These are phyloP conservation scores for Trypethelium eluteriae DNA, from an alignment of 495 filamentous ascomycete genomes.

Conservation along the genomic window DNA sequence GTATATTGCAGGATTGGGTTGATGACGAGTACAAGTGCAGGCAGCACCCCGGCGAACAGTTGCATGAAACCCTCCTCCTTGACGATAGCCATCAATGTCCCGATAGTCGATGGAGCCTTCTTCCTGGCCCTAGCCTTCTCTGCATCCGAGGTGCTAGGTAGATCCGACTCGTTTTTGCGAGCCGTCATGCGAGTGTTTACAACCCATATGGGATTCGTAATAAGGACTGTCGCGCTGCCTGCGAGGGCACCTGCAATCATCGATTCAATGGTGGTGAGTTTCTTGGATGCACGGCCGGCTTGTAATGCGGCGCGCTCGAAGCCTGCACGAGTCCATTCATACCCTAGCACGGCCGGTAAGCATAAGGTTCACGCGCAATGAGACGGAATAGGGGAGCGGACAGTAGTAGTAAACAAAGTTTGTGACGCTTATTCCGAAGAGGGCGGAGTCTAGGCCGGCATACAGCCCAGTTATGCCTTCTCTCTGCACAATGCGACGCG, in stretches of 20 bases:
- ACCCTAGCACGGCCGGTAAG: conserved; percentile 46
- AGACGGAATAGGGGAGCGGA: conserved; percentile 26
- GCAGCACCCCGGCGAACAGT: conserved; percentile 86
- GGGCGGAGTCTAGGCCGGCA: conserved; percentile 76
- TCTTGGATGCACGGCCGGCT: conserved; percentile 67
- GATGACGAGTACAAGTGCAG: conserved; percentile 86
- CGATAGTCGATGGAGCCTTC: conserved; percentile 61
- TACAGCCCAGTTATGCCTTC: conserved; percentile 86
- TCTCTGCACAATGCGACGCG: conserved; percentile 78
- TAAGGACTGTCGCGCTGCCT: conserved; percentile 83
- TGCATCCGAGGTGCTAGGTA: conserved; percentile 35
- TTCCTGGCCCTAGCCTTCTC: conserved; percentile 12
- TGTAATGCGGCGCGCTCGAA: conserved; percentile 75
- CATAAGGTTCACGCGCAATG: background rate
- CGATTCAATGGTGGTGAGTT: conserved; percentile 78
- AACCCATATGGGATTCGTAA: conserved; percentile 98
- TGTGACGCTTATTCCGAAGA: conserved; percentile 96
- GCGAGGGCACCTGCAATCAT: conserved; percentile 96
- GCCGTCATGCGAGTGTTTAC: conserved; percentile 98
- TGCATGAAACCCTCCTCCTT: conserved; percentile 71
- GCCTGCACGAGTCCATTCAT: conserved; percentile 88
- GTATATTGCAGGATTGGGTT: conserved; percentile 99
- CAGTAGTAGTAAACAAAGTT: conserved; percentile 99
- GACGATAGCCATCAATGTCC: conserved; percentile 68
- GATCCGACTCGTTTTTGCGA: conserved; percentile 52